Base-by-base conservation (phyloP, 179 eudicot species). In the Dionaea muscipula region DNA sequence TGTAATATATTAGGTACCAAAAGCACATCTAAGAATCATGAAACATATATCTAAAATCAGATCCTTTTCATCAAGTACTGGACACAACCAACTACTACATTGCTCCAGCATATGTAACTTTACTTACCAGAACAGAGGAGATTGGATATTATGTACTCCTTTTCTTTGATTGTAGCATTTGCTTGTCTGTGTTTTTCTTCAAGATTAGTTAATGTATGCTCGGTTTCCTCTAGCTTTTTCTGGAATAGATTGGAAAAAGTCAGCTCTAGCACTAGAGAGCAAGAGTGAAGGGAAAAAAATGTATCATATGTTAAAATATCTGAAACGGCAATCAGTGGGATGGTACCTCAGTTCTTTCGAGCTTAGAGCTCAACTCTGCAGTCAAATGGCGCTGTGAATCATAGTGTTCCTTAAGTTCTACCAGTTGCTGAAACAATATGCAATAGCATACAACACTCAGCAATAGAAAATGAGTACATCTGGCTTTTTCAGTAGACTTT, bases 131-230 rank as follows among this genome's bases (percentile, higher is more conserved):
- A 93, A 64, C 81, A 74, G 25, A 93, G 78, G 59, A 93, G 90
- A 74, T 85, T 82, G 60, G 78, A 73, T 57, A 93, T 93, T 51
- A 93, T 59, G 59, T 70, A 85, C 52, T 93, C 99, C 66, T 88
- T 93, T 60, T 93, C 96, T 73, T 81, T 88, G 50, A 88, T 93
- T 38, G 86, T 82, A 45, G 81, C 81, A 76, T 72, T 88, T 56
- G 99, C 96, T 64, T 93, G 94, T 64, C 86, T 79, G 61, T 81
- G 81, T 65, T 73, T 81, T 59, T 88, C 96, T 76, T 88, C 95
- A 49, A 93, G 94, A 69, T 85, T 84, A 58, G 69, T 67, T 69
- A 87, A 71, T 46, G 86, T 69, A 77, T 83, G 69, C 64, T 81
- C 89, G 51, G 93, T 93, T 77, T 85, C 86, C 57, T 76, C 82